These are phyloP conservation scores for Pterula multifida DNA, from an alignment of 1,284 basidiomycete species.

Conservation along the genomic window DNA sequence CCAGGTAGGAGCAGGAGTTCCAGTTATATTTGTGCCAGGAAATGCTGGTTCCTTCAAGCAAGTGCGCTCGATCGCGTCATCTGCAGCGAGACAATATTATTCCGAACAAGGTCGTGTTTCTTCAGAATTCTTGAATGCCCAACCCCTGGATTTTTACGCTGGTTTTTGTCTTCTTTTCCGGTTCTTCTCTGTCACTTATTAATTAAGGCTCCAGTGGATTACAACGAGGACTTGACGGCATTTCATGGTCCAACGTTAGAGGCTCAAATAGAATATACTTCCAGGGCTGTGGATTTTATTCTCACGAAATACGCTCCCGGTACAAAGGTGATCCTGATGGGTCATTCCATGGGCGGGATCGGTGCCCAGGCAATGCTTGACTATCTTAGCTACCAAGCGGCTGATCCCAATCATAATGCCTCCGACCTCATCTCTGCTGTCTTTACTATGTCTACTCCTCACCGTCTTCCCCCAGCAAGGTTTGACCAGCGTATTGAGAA, in stretches of 20 bases:
- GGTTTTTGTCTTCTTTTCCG: conserved; percentile 29
- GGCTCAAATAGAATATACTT: conserved; percentile 73
- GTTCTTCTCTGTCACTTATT: not conserved
- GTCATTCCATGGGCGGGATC: conserved; percentile 98
- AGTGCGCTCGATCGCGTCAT: conserved; percentile 90
- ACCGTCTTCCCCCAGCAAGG: conserved; percentile 78
- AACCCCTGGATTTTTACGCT: conserved; percentile 75
- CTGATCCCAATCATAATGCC: not conserved
- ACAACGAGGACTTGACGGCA: conserved; percentile 95
- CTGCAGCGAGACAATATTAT: conserved; percentile 74
- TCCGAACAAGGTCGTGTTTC: conserved; percentile 38
- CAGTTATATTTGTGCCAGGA: conserved; percentile 93
- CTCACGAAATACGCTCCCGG: conserved; percentile 59
- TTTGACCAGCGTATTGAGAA: conserved; percentile 73
- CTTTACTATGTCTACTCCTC: conserved; percentile 93
- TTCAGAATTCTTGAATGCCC: conserved; percentile 33
- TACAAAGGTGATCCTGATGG: conserved; percentile 68
- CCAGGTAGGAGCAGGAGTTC: conserved; percentile 43
- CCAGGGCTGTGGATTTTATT: conserved; percentile 66
- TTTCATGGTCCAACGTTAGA: conserved; percentile 86
- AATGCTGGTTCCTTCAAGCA: conserved; percentile 95
- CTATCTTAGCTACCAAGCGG: not conserved
- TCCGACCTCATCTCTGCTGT: conserved; percentile 61
- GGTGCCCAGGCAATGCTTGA: conserved; percentile 71
- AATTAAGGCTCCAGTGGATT: conserved; percentile 54